Evolutionary conservation across 129 eudicot species (phyloP).

Genomic region (carrot (Daucus carota)): DH1_v3.0 NC_030383.2:41617501-41618000

Average conservation of each 20-base stretch:
- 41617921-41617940: not conserved
- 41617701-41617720: too few relatives aligned
- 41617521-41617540: not conserved
- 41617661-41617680: not conserved
- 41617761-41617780: too few relatives aligned
- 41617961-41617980: not conserved
- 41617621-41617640: not conserved
- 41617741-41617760: too few relatives aligned
- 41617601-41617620: not conserved
- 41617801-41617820: too few relatives aligned
- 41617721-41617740: too few relatives aligned
- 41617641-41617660: not conserved
- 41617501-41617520: not conserved
- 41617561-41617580: not conserved
- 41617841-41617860: too few relatives aligned
- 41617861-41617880: too few relatives aligned
- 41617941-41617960: not conserved
- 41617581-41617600: not conserved
- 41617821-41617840: too few relatives aligned
- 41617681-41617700: too few relatives aligned
- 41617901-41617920: not conserved
- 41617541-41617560: not conserved
- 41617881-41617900: not conserved
- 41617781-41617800: too few relatives aligned
- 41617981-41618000: not conserved